phyloP scores from a whole-genome alignment of 768 basidiomycete genomes.

The Coprinellus micaceus region DNA sequence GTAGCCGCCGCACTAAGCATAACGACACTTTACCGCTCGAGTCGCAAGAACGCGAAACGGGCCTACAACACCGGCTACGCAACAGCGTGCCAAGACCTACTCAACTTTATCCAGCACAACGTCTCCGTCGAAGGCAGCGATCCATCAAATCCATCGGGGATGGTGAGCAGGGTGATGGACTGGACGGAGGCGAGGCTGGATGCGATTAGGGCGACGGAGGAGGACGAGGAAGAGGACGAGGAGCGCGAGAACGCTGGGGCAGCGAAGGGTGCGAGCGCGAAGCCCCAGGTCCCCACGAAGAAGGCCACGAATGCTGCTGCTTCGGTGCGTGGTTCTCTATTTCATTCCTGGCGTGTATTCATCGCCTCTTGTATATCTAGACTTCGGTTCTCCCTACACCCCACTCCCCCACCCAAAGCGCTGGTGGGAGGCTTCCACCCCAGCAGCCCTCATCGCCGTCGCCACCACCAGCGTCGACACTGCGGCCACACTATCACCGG shows the following conservation, averaged over 20 bases:
- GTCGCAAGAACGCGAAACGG: constrained; percentile 69
- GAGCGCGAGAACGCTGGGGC: constrained; percentile 62
- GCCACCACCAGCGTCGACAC: not conserved
- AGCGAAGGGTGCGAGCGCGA: too few relatives aligned
- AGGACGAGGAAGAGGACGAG: constrained; percentile 82
- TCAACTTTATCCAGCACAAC: constrained; percentile 80
- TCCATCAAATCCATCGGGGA: too few relatives aligned
- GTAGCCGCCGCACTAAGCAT: constrained; percentile 81
- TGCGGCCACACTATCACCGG: constrained; percentile 5
- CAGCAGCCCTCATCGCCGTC: constrained; percentile 26
- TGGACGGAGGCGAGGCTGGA: constrained; percentile 82
- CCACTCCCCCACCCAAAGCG: constrained; percentile 23
- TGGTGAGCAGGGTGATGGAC: constrained; percentile 79
- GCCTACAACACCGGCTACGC: constrained; percentile 82
- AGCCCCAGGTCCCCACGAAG: constrained; percentile 19
- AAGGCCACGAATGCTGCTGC: constrained; percentile 16
- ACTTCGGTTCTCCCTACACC: constrained; percentile 28
- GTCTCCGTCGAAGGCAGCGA: constrained; percentile 53
- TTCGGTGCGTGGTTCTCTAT: not conserved
- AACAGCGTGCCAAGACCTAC: constrained; percentile 73
- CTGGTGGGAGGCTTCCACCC: constrained; percentile 12
- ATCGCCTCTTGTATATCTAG: constrained; percentile 14
- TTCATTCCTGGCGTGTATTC: constrained; percentile 7
- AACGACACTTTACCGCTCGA: constrained; percentile 80
- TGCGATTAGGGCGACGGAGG: constrained; percentile 67